Evolutionary conservation across 495 filamentous ascomycete genomes (phyloP), one percentile per base, ranked within the genome.

Genomic region (Penicillium macrosclerotiorum): DNA sequence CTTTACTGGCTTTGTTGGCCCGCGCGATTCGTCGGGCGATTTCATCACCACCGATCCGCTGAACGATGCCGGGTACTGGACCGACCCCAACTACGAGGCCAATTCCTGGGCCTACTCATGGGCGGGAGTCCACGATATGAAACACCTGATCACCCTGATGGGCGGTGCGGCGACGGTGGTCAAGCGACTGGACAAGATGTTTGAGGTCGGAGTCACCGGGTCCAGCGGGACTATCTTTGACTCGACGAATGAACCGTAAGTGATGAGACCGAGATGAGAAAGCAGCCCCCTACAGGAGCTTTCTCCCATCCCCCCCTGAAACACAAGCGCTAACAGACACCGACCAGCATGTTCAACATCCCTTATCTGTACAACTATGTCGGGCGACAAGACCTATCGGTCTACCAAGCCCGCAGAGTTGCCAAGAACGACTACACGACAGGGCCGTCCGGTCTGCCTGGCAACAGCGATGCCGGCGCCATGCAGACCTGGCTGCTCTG

Each of bases 291-390:
- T 9, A 34, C 16, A 17, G n/a, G n/a, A n/a, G n/a, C n/a, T n/a
- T n/a, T n/a, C n/a, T n/a, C n/a, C n/a, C n/a, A 30, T 19, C 34
- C 24, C 26, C 20, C 37, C 14, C n/a, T n/a, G n/a, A n/a, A n/a
- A 25, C 8, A 16, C 2, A 13, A 5, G 20, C 3, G 23, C 46
- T 57, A 40, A 50, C 34, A 19, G 33, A 7, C 12, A 22, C n/a
- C n/a, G 18, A 17, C 11, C n/a, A 72, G 68, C 9, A 67, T 73
- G 73, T 89, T 90, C 68, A 76, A 77, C 3, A 72, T 80, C 3
- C 84, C 84, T 0, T 90, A 87, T 59, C 74, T 88, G 0, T 89
- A 83, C 71, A 79, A 88, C 63, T 90, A 76, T 63, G 75, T 79
- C 33, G 73, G 73, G 47, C 72, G 77, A 30, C 84, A 83, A 48